A percentile compares a stretch with the other conserved stretches of the same genome.
phyloP scores from a whole-genome alignment of 805 yeast genomes.

The Barnettozyma californica region DNA sequence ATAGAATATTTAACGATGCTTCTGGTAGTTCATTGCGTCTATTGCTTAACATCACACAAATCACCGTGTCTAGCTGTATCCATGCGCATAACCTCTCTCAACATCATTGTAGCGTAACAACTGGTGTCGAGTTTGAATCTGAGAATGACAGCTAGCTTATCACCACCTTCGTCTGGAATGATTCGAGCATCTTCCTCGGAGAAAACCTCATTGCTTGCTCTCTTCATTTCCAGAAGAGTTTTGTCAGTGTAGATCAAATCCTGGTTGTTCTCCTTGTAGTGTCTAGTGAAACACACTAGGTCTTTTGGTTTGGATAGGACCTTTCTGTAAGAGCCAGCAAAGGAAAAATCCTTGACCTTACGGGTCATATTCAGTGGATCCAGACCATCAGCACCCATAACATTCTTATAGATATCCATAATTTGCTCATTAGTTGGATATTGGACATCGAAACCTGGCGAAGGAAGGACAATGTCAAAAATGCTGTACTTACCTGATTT shows the following conservation, averaged over 20 bases:
- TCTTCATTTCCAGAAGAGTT: slow-evolving; percentile 40
- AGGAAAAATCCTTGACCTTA: slow-evolving; percentile 80
- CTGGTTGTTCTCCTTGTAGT: slow-evolving; percentile 59
- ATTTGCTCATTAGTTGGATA: slow-evolving; percentile 71
- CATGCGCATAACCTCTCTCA: slow-evolving; percentile 81
- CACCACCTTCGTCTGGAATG: slow-evolving; percentile 23
- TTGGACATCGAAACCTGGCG: slow-evolving; percentile 90
- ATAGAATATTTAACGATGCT: background rate
- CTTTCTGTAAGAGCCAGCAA: slow-evolving; percentile 84
- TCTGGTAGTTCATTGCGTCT: background rate
- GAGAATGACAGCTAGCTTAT: slow-evolving; percentile 64
- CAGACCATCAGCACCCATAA: slow-evolving; percentile 76
- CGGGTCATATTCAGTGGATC: slow-evolving; percentile 85
- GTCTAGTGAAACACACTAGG: slow-evolving; percentile 55
- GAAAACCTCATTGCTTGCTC: slow-evolving; percentile 16
- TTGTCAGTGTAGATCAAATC: slow-evolving; percentile 78
- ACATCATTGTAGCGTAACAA: slow-evolving; percentile 96
- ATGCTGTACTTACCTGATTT: slow-evolving; percentile 54
- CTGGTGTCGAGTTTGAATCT: slow-evolving; percentile 77
- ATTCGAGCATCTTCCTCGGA: background rate
- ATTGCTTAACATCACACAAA: slow-evolving; percentile 35
- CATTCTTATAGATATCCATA: slow-evolving; percentile 54
- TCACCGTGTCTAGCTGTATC: slow-evolving; percentile 59
- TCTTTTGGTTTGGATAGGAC: slow-evolving; percentile 61
- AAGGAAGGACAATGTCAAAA: slow-evolving; percentile 86